Evolutionary conservation across 106 monocot species (phyloP).

Genomic region (Phalaenopsis equestris): DNA sequence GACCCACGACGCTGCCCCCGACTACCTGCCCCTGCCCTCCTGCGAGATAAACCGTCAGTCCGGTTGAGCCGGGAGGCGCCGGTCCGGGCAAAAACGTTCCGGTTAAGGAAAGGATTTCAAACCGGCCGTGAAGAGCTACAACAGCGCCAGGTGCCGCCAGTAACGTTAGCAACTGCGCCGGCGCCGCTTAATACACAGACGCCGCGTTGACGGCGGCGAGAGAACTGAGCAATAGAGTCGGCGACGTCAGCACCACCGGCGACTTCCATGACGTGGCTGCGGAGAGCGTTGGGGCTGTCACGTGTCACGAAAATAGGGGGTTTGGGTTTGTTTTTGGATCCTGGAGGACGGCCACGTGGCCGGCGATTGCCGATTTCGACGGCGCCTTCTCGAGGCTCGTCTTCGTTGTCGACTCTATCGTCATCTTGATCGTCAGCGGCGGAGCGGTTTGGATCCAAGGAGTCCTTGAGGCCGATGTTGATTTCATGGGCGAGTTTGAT

Average conservation of each 20-base stretch:
- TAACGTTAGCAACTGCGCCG: slow-evolving; percentile 8
- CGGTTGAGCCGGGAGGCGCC: slow-evolving; percentile 18
- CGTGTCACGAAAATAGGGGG: slow-evolving; percentile 10
- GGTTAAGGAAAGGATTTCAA: slow-evolving; percentile 4
- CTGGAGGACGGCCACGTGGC: slow-evolving; percentile 3
- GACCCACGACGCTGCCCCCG: slow-evolving; percentile 29
- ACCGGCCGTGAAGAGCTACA: slow-evolving; percentile 7
- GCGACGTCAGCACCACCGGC: slow-evolving; percentile 7
- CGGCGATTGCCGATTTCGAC: slow-evolving; percentile 6
- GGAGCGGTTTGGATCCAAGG: background rate
- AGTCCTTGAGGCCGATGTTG: background rate
- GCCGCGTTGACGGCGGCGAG: slow-evolving; percentile 18
- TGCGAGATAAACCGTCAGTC: slow-evolving; percentile 24
- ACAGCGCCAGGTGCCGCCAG: background rate
- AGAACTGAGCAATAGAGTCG: slow-evolving; percentile 9
- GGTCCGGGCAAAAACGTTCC: slow-evolving; percentile 20
- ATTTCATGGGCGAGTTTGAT: background rate
- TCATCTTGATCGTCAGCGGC: slow-evolving; percentile 9
- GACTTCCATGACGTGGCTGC: slow-evolving; percentile 14
- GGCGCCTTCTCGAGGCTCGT: slow-evolving; percentile 8
- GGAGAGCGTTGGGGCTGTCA: slow-evolving; percentile 12
- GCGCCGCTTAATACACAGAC: slow-evolving; percentile 18
- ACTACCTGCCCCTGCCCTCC: slow-evolving; percentile 38
- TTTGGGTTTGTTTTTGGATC: slow-evolving; percentile 8
- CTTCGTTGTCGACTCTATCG: slow-evolving; percentile 7